Evolutionary conservation across 2,329 filamentous ascomycete genomes (phyloP).

Genomic region (Verticillium nubilum): DNA sequence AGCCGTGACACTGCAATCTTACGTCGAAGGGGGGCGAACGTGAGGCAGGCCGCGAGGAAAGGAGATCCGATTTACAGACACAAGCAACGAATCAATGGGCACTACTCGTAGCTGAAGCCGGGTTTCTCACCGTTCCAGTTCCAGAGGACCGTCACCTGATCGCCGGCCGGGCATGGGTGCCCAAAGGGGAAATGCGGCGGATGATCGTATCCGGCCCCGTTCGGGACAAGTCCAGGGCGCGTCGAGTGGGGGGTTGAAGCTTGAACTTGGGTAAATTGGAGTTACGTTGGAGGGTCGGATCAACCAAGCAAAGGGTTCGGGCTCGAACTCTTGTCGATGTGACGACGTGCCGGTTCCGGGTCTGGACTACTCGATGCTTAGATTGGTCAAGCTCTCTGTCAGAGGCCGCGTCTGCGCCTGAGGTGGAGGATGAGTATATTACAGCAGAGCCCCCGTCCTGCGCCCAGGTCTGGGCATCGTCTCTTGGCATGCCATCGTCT

Average conservation of each 20-base stretch:
- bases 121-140: not conserved
- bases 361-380: not conserved
- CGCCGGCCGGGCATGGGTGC: not conserved
- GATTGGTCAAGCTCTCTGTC: not conserved
- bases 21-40: not conserved
- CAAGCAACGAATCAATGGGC: not conserved
- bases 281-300: not conserved
- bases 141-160: not conserved
- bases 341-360: not conserved
- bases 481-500: not conserved
- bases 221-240: not conserved
- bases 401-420: not conserved
- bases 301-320: not conserved
- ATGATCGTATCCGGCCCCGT: conserved; percentile 1
- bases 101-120: not conserved
- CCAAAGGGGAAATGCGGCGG: conserved; percentile 1
- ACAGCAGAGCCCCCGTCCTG: not conserved
- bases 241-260: not conserved
- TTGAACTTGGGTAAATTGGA: not conserved
- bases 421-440: not conserved
- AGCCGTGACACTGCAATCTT: not conserved
- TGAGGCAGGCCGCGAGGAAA: not conserved
- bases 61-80: not conserved
- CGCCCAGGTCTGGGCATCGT: not conserved
- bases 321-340: not conserved